Conservation (phyloP, 2,329 filamentous ascomycete genomes). For the Colletotrichum limetticola region DNA sequence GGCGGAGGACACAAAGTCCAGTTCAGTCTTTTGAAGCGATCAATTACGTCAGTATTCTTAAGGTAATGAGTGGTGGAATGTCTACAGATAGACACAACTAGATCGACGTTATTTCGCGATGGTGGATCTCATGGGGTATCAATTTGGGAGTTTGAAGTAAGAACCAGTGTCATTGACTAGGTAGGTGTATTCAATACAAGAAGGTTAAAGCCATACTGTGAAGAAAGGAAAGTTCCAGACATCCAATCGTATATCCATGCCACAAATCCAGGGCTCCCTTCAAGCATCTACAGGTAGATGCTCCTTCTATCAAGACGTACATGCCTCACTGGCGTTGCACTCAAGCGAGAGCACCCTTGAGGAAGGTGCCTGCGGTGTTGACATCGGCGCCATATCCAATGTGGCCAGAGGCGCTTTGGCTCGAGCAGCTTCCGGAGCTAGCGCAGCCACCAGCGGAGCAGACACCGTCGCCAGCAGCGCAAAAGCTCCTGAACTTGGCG, state of each 20-base stretch:
- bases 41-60: not conserved
- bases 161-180: not conserved
- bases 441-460: constrained; percentile 27
- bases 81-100: not conserved
- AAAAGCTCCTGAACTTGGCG: constrained; percentile 30
- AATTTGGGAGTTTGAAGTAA: not conserved
- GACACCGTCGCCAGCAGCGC: constrained; percentile 7
- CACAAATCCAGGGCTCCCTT: not conserved
- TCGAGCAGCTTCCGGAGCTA: constrained; percentile 19
- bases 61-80: not conserved
- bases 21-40: not conserved
- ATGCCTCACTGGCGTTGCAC: too few species aligned
- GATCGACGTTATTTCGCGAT: not conserved
- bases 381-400: constrained; percentile 24
- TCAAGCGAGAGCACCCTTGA: constrained; percentile 24
- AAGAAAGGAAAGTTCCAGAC: constrained; percentile 15
- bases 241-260: constrained; percentile 3
- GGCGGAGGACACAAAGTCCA: not conserved
- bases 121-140: not conserved
- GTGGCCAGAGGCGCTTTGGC: constrained; percentile 14
- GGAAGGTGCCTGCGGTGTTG: constrained; percentile 14
- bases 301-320: not conserved
- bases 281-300: not conserved
- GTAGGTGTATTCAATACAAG: not conserved
- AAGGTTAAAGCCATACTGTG: constrained; percentile 11